These are phyloP conservation scores for Globisporangium abappressorium DNA, from an alignment of 352 stramenopile species.

Conservation along the genomic window DNA sequence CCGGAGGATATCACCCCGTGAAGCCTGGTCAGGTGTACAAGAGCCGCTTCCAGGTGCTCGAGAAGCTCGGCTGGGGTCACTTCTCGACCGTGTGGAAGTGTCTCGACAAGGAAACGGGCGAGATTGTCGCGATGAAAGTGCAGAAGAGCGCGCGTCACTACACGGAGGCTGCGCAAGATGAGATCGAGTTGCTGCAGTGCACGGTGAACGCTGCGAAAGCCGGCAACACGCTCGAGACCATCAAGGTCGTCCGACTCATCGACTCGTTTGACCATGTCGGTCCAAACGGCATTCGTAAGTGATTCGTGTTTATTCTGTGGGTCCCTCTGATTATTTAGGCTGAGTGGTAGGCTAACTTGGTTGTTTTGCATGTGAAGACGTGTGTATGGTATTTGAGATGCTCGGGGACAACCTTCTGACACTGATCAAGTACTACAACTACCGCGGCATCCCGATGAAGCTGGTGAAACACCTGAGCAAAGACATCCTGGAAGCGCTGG, in stretches of 20 bases:
- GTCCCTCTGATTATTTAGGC: not conserved
- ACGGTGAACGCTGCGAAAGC: constrained; percentile 60
- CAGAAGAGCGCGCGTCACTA: constrained; percentile 99
- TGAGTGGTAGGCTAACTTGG: not conserved
- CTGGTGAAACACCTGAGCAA: constrained; percentile 94
- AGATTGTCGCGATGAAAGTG: constrained; percentile 95
- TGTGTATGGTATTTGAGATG: constrained; percentile 99
- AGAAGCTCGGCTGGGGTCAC: constrained; percentile 99
- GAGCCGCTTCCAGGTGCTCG: constrained; percentile 93
- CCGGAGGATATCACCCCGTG: constrained; percentile 98
- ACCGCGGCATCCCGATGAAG: constrained; percentile 94
- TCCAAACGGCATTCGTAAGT: constrained; percentile 90
- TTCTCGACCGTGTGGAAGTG: constrained; percentile 99
- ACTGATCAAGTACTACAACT: constrained; percentile 99
- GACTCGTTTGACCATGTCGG: constrained; percentile 97
- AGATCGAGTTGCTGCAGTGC: constrained; percentile 96
- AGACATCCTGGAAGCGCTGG: constrained; percentile 95
- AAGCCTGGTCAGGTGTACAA: constrained; percentile 92
- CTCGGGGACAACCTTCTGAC: constrained; percentile 97
- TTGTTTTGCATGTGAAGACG: constrained; percentile 34
- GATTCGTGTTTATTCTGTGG: not conserved
- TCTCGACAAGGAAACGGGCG: constrained; percentile 75
- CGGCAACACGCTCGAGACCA: constrained; percentile 20
- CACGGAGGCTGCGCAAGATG: constrained; percentile 97
- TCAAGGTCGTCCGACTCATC: constrained; percentile 67